Conservation (phyloP, 1,284 basidiomycete species). For the Malassezia japonica region DNA sequence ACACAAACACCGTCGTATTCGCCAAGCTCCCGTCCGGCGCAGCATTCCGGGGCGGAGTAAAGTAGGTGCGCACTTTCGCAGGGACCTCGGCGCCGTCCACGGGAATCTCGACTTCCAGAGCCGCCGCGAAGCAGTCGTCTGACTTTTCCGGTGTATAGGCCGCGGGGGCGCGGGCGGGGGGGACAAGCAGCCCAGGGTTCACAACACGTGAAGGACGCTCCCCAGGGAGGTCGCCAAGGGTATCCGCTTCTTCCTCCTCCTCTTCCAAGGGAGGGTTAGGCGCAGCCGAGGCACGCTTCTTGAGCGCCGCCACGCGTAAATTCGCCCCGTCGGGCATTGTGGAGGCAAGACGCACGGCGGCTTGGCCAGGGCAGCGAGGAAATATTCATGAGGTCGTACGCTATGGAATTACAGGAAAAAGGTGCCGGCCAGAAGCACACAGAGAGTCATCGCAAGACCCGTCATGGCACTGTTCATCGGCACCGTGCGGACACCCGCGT, state of each 20-base stretch:
- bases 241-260: conserved; percentile 11
- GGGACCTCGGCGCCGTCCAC: not conserved
- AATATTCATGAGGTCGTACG: not conserved
- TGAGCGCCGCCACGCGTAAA: conserved; percentile 2
- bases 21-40: not conserved
- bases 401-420: conserved; percentile 3
- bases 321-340: not conserved
- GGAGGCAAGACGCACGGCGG: not conserved
- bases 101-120: conserved; percentile 38
- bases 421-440: not conserved
- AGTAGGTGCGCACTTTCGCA: conserved; percentile 50
- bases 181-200: not conserved
- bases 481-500: not conserved
- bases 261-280: not conserved
- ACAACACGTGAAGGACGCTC: not conserved
- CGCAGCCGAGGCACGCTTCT: not conserved
- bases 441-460: not conserved
- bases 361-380: not conserved
- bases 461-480: not conserved
- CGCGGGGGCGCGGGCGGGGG: conserved; percentile 10
- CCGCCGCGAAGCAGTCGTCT: conserved; percentile 37
- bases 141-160: conserved; percentile 25
- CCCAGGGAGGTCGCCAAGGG: conserved; percentile 2
- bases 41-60: conserved; percentile 29
- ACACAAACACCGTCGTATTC: conserved; percentile 63